These are phyloP conservation scores for Phytopythium montanum DNA, from an alignment of 352 stramenopile genomes.

Conservation along the genomic window DNA sequence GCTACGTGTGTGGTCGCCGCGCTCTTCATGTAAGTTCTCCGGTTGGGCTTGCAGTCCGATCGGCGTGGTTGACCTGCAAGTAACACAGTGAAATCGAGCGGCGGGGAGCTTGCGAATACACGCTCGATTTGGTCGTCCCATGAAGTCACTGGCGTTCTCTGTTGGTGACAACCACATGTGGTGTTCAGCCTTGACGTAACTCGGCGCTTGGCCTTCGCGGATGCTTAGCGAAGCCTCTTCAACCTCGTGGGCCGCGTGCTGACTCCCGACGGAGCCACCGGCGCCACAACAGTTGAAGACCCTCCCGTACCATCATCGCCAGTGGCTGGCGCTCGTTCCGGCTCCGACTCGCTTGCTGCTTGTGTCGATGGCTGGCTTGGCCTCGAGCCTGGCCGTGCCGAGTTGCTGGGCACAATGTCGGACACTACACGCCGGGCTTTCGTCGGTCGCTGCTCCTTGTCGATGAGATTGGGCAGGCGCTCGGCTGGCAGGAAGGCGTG, in stretches of 20 bases:
- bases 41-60: background rate
- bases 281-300: slow-evolving; percentile 10
- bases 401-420: slow-evolving; percentile 18
- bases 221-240: slow-evolving; percentile 25
- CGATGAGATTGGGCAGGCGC: slow-evolving; percentile 26
- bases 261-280: slow-evolving; percentile 12
- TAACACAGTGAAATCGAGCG: background rate
- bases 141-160: background rate
- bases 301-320: slow-evolving; percentile 9
- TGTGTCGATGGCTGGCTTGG: slow-evolving; percentile 2
- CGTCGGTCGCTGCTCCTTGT: slow-evolving; percentile 15
- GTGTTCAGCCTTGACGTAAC: background rate
- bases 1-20: background rate
- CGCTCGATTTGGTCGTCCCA: background rate
- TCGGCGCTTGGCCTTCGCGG: background rate
- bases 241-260: slow-evolving; percentile 24
- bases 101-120: background rate
- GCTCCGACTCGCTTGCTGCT: background rate
- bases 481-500: slow-evolving; percentile 25
- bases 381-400: slow-evolving; percentile 9
- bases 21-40: background rate
- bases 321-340: background rate
- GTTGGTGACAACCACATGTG: background rate
- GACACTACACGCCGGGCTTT: slow-evolving; percentile 27
- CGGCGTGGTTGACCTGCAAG: background rate